These are phyloP conservation scores for Ramalina intermedia DNA, from an alignment of 495 filamentous ascomycete genomes.

Conservation along the genomic window DNA sequence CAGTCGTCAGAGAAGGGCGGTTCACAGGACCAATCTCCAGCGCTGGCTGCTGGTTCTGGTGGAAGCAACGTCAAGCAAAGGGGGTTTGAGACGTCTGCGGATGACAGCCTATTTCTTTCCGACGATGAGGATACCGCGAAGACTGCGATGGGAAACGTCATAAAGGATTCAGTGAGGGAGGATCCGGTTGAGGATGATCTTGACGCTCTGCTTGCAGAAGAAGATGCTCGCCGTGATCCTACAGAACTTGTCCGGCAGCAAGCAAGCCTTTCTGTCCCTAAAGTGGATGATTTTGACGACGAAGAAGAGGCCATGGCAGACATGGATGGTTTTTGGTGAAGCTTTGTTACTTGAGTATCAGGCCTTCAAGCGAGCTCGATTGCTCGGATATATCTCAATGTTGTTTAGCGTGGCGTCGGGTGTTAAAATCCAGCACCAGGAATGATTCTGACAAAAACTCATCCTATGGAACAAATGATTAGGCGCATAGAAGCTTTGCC, in stretches of 20 bases:
- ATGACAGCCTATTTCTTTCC: conserved; percentile 14
- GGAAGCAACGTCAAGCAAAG: no score
- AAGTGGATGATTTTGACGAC: conserved; percentile 31
- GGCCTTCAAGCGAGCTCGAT: no score
- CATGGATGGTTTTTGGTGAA: conserved; percentile 47
- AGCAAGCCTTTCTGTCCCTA: neutral
- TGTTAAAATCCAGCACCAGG: no score
- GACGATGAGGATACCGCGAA: conserved; percentile 5
- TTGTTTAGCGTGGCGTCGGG: conserved; percentile 4
- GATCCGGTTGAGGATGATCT: conserved; percentile 29
- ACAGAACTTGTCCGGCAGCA: neutral
- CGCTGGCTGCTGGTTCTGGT: no score
- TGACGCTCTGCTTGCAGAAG: conserved; percentile 30
- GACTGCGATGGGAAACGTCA: no score
- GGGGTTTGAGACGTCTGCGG: neutral
- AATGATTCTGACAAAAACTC: no score
- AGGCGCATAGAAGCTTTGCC: no score
- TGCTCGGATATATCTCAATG: no score
- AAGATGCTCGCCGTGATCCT: conserved; percentile 6
- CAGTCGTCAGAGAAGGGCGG: no score
- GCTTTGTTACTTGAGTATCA: no score
- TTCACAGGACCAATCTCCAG: no score
- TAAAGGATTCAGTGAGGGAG: neutral
- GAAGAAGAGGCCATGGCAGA: conserved; percentile 57
- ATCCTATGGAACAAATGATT: no score